These are phyloP conservation scores for Hypoxylon sp. DNA, from an alignment of 2,329 filamentous ascomycete species.

Conservation along the genomic window DNA sequence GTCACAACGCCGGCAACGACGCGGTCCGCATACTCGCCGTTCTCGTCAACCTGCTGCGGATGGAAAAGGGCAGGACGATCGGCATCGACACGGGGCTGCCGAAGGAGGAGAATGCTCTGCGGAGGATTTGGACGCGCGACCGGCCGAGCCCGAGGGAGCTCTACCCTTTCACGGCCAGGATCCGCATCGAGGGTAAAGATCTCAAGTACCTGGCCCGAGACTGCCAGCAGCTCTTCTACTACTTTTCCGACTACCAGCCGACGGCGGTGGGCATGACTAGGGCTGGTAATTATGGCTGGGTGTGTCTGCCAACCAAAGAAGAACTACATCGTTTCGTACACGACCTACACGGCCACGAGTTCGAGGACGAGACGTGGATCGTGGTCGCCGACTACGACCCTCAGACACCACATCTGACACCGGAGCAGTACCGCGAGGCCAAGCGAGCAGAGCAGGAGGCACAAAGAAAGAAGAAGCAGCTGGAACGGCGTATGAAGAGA, in stretches of 20 bases:
- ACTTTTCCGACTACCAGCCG: conserved; percentile 16
- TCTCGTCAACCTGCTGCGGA: background rate
- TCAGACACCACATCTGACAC: conserved; percentile 8
- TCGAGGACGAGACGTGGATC: conserved; percentile 7
- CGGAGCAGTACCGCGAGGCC: background rate
- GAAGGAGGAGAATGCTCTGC: background rate
- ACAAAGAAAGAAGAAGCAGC: background rate
- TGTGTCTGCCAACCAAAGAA: conserved; percentile 14
- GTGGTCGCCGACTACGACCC: conserved; percentile 20
- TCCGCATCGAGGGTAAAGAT: conserved; percentile 14
- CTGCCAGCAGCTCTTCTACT: conserved; percentile 1
- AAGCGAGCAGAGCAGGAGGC: background rate
- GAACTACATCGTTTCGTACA: conserved; percentile 8
- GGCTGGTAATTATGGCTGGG: conserved; percentile 18
- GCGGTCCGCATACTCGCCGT: conserved; percentile 14
- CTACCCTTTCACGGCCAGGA: conserved; percentile 18
- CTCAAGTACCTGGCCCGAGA: conserved; percentile 1
- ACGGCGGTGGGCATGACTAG: conserved; percentile 14
- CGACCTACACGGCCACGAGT: background rate
- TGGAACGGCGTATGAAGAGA: background rate
- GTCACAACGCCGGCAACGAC: conserved; percentile 24
- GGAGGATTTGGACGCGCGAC: conserved; percentile 1
- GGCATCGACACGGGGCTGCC: background rate
- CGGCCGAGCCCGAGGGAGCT: conserved; percentile 14
- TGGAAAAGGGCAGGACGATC: conserved; percentile 2